Evolutionary conservation across 1,284 basidiomycete genomes (phyloP).

Genomic region (Volvariella volvacea): DNA sequence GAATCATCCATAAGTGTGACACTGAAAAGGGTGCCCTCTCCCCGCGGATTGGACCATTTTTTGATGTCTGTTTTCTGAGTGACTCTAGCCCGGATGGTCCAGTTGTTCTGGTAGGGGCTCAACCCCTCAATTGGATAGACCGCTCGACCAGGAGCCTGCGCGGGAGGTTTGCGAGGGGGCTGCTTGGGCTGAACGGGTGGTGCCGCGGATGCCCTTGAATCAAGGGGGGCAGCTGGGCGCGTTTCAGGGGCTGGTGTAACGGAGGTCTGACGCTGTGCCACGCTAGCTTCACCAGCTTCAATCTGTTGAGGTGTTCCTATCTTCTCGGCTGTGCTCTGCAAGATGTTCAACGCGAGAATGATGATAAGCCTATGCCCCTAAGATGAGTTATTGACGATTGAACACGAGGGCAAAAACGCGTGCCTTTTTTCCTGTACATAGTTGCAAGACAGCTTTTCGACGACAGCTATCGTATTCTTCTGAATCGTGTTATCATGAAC

Average conservation of each 20-base stretch:
- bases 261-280: background rate
- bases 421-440: slow-evolving; percentile 81
- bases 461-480: slow-evolving; percentile 68
- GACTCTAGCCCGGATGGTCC: slow-evolving; percentile 96
- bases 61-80: slow-evolving; percentile 88
- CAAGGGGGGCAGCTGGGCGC: slow-evolving; percentile 1
- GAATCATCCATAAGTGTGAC: slow-evolving; percentile 94
- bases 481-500: slow-evolving; percentile 66
- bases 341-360: slow-evolving; percentile 65
- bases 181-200: slow-evolving; percentile 6
- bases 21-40: slow-evolving; percentile 95
- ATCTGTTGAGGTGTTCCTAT: slow-evolving; percentile 63
- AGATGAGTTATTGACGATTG: slow-evolving; percentile 8
- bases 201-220: background rate
- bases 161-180: slow-evolving; percentile 16
- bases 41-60: slow-evolving; percentile 84
- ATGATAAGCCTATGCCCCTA: slow-evolving; percentile 67
- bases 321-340: slow-evolving; percentile 51
- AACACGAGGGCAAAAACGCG: slow-evolving; percentile 18
- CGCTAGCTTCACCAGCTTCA: background rate
- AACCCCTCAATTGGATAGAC: slow-evolving; percentile 89
- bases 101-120: slow-evolving; percentile 97
- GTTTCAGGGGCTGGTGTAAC: background rate
- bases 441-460: slow-evolving; percentile 82
- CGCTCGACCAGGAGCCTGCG: slow-evolving; percentile 17